Evolutionary conservation across 1,139 yeast species (phyloP).

Genomic region (Ogataea hybrid): DNA sequence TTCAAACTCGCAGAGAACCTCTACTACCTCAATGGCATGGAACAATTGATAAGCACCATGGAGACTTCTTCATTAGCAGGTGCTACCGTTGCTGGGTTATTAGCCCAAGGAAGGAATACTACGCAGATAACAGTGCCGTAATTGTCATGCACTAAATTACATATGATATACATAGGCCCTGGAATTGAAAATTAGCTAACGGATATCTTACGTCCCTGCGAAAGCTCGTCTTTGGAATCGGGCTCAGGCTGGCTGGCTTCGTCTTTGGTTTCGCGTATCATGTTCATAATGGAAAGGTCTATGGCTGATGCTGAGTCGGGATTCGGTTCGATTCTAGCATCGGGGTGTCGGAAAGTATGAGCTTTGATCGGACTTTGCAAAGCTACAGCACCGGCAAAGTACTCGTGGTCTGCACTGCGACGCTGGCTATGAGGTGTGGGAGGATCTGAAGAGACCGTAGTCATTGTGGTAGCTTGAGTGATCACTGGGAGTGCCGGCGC

Average conservation of each 20-base stretch:
- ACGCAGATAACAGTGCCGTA: slow-evolving; percentile 12
- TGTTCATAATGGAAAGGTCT: slow-evolving; percentile 8
- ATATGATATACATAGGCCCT: slow-evolving; percentile 1
- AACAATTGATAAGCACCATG: slow-evolving; percentile 45
- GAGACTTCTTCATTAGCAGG: slow-evolving; percentile 49
- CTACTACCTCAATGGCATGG: slow-evolving; percentile 43
- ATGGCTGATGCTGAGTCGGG: slow-evolving; percentile 1
- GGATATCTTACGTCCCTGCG: slow-evolving; percentile 11
- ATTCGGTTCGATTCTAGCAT: background rate
- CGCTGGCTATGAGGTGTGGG: slow-evolving; percentile 18
- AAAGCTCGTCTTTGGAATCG: slow-evolving; percentile 5
- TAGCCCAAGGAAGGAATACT: slow-evolving; percentile 15
- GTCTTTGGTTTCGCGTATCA: slow-evolving; percentile 4
- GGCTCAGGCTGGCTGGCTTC: background rate
- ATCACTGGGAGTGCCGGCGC: slow-evolving; percentile 35
- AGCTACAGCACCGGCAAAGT: slow-evolving; percentile 9
- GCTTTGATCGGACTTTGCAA: slow-evolving; percentile 10
- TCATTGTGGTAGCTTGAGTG: slow-evolving; percentile 34
- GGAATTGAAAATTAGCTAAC: slow-evolving; percentile 7
- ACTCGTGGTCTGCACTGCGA: slow-evolving; percentile 15
- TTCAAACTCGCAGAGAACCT: slow-evolving; percentile 31
- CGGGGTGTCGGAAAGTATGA: slow-evolving; percentile 11
- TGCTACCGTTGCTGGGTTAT: slow-evolving; percentile 40
- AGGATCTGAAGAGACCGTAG: slow-evolving; percentile 23
- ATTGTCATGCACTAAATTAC: slow-evolving; percentile 6